Percentiles rank a stretch among this genome's conserved stretches.
Conservation (phyloP, 2,329 filamentous ascomycete species). For the Eurotiales sp. region DNA sequence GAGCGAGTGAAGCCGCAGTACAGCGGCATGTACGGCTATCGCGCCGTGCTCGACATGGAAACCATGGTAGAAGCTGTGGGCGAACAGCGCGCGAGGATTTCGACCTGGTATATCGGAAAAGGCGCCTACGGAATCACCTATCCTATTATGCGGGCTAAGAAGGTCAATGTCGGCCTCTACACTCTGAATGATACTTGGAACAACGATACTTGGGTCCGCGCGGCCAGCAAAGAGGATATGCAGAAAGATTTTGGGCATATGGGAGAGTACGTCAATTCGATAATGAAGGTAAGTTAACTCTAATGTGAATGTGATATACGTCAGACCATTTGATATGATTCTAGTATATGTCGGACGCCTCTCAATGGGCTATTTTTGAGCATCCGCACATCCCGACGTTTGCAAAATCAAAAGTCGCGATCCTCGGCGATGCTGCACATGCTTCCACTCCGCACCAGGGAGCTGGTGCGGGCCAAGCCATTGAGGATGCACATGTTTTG, state of each 20-base stretch:
- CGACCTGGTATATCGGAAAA: conserved; percentile 29
- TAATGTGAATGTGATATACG: no score
- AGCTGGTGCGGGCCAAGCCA: conserved; percentile 36
- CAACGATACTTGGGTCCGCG: conserved; percentile 27
- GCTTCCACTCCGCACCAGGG: conserved; percentile 37
- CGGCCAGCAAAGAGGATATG: conserved; percentile 28
- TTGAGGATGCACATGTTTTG: conserved; percentile 31
- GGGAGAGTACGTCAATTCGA: conserved; percentile 25
- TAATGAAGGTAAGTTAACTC: conserved; percentile 25
- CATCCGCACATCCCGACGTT: conserved; percentile 30
- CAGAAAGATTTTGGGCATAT: conserved; percentile 23
- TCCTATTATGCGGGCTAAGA: conserved; percentile 30
- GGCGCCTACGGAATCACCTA: conserved; percentile 32
- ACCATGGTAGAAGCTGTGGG: conserved; percentile 30
- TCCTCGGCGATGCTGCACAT: conserved; percentile 39
- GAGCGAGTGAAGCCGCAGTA: conserved; percentile 21
- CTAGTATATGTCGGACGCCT: conserved; percentile 14
- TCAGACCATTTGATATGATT: background rate
- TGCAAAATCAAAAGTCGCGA: conserved; percentile 24
- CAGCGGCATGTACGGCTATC: conserved; percentile 34
- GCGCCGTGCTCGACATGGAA: conserved; percentile 33
- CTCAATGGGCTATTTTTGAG: conserved; percentile 36
- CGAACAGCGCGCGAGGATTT: conserved; percentile 27
- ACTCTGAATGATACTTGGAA: conserved; percentile 27
- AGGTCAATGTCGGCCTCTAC: conserved; percentile 32